phyloP scores from a whole-genome alignment of 345 rosid species.

The Citrus hindsii region DNA sequence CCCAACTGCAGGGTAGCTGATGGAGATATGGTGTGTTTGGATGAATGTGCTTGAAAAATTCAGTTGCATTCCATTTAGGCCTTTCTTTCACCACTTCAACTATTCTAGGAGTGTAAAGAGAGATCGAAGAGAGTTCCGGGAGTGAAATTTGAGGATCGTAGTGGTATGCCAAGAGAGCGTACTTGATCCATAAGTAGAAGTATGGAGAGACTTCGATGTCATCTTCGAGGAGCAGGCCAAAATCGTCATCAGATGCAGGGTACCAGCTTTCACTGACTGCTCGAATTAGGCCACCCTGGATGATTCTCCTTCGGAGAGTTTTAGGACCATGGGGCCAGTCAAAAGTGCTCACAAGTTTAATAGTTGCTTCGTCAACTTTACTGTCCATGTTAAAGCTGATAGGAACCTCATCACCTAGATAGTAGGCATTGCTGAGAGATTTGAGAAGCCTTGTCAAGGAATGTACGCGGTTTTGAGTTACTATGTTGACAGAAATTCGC shows the following conservation, averaged over 20 bases:
- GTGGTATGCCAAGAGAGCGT: constrained; percentile 86
- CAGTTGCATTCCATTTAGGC: constrained; percentile 91
- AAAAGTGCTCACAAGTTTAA: constrained; percentile 63
- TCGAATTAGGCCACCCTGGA: constrained; percentile 97
- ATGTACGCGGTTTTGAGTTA: constrained; percentile 75
- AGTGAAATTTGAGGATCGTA: constrained; percentile 83
- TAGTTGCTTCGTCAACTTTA: constrained; percentile 86
- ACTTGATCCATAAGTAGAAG: constrained; percentile 92
- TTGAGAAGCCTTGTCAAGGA: constrained; percentile 75
- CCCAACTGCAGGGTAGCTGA: constrained; percentile 98
- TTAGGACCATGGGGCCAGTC: constrained; percentile 94
- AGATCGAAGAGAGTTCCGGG: constrained; percentile 85
- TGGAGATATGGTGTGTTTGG: constrained; percentile 96
- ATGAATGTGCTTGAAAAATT: constrained; percentile 76
- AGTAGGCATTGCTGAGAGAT: constrained; percentile 75
- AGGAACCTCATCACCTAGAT: constrained; percentile 75
- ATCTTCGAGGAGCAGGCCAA: constrained; percentile 85
- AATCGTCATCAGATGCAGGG: constrained; percentile 87
- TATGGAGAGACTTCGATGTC: constrained; percentile 97
- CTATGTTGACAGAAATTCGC: constrained; percentile 83
- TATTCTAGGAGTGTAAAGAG: constrained; percentile 83
- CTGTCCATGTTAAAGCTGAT: constrained; percentile 96
- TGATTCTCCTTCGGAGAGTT: constrained; percentile 84
- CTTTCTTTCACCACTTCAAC: constrained; percentile 96
- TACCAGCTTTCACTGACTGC: constrained; percentile 99